These are phyloP conservation scores for Vigna hirtella DNA, from an alignment of 306 rosid genomes.

Conservation along the genomic window DNA sequence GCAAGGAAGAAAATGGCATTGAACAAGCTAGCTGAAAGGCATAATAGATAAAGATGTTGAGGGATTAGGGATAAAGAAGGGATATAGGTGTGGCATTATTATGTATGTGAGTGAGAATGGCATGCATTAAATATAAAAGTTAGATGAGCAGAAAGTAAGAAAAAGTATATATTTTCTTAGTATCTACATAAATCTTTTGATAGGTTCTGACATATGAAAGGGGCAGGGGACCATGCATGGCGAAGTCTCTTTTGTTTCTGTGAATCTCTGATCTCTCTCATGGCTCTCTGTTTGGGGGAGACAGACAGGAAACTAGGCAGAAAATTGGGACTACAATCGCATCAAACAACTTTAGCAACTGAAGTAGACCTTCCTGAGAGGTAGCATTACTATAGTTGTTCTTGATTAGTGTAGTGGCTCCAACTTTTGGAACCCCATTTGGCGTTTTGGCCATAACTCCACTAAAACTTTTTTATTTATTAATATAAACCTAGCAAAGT, in stretches of 20 bases:
- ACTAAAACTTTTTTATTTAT: constrained; percentile 28
- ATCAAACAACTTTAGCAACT: constrained; percentile 64
- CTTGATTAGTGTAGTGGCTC: constrained; percentile 35
- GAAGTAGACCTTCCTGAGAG: constrained; percentile 64
- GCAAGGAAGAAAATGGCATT: background rate
- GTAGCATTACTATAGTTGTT: constrained; percentile 44
- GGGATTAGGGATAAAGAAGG: background rate
- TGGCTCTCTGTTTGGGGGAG: constrained; percentile 51
- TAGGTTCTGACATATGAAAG: constrained; percentile 51
- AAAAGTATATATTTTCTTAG: constrained; percentile 26
- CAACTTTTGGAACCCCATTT: constrained; percentile 37
- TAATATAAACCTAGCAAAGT: constrained; percentile 21
- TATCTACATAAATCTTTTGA: constrained; percentile 35
- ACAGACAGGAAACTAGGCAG: constrained; percentile 60
- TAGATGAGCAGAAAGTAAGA: constrained; percentile 22
- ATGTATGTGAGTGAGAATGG: constrained; percentile 1
- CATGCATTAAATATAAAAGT: constrained; percentile 46
- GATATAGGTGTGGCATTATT: background rate
- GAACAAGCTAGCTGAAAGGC: background rate
- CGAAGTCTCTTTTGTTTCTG: background rate
- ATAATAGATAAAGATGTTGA: background rate
- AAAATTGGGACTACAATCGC: constrained; percentile 60
- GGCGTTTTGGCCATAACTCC: constrained; percentile 50
- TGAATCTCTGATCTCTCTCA: constrained; percentile 41
- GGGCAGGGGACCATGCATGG: constrained; percentile 61